A percentile compares a stretch with the other conserved stretches of the same genome.
These are phyloP conservation scores for Epipyxis sp. DNA, from an alignment of 108 stramenopile genomes.

Conservation along the genomic window DNA sequence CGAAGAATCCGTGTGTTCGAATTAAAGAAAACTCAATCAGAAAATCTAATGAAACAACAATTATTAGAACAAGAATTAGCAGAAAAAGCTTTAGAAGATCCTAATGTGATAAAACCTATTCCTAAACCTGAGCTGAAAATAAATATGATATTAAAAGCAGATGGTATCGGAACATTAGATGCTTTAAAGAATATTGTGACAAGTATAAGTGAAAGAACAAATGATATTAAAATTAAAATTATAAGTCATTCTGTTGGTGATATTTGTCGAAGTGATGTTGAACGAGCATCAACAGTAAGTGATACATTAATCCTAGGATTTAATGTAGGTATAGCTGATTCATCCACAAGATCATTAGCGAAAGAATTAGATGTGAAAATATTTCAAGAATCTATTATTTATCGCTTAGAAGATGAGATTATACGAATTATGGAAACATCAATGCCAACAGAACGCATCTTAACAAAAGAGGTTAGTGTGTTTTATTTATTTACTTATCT, in stretches of 20 bases:
- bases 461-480: background rate
- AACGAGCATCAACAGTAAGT: slow-evolving; percentile 63
- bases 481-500: too few species aligned
- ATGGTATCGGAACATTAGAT: slow-evolving; percentile 42
- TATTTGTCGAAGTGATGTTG: slow-evolving; percentile 44
- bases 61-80: background rate
- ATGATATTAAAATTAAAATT: background rate
- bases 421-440: slow-evolving; percentile 44
- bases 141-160: slow-evolving; percentile 41
- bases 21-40: background rate
- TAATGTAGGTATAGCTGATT: slow-evolving; percentile 70
- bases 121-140: background rate
- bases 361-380: slow-evolving; percentile 69
- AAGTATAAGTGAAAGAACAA: background rate
- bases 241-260: slow-evolving; percentile 31
- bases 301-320: slow-evolving; percentile 85
- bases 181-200: slow-evolving; percentile 26
- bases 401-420: slow-evolving; percentile 89
- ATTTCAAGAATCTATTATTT: slow-evolving; percentile 80
- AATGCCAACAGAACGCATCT: background rate
- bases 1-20: background rate
- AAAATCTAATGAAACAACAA: too few species aligned
- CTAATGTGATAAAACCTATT: background rate
- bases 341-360: slow-evolving; percentile 79
- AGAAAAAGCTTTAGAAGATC: background rate